These are phyloP conservation scores for Serendipita vermifera DNA, from an alignment of 768 basidiomycete genomes.

Conservation along the genomic window DNA sequence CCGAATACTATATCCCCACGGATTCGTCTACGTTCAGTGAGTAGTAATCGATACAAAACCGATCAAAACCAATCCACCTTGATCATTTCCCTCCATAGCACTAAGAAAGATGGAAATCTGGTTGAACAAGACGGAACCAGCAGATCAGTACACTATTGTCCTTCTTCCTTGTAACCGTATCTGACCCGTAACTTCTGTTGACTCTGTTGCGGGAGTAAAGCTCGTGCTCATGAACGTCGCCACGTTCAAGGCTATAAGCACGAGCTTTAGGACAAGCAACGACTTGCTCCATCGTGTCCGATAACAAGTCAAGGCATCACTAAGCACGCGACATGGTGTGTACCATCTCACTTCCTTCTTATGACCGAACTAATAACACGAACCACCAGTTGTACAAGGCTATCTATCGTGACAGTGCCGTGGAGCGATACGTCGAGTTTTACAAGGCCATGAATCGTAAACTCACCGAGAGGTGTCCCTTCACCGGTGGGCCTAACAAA, in stretches of 20 bases:
- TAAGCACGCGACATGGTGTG: constrained; percentile 20
- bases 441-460: constrained; percentile 22
- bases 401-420: constrained; percentile 11
- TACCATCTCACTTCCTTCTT: too few relatives aligned
- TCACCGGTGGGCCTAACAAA: constrained; percentile 16
- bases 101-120: constrained; percentile 37
- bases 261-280: constrained; percentile 23
- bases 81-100: constrained; percentile 60
- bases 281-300: constrained; percentile 30
- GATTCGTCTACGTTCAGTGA: constrained; percentile 50
- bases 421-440: constrained; percentile 18
- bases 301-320: constrained; percentile 27
- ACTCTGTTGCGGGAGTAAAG: constrained; percentile 13
- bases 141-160: constrained; percentile 44
- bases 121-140: constrained; percentile 26
- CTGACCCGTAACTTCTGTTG: neutral
- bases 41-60: too few relatives aligned
- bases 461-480: constrained; percentile 13
- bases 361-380: too few relatives aligned
- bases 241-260: constrained; percentile 28
- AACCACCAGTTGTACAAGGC: constrained; percentile 15
- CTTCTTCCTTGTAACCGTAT: constrained; percentile 30
- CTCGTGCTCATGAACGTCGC: constrained; percentile 21
- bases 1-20: constrained; percentile 53
- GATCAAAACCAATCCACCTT: neutral